Percentiles rank a stretch among this genome's conserved stretches.
Evolutionary conservation across 2,329 filamentous ascomycete species (phyloP).

Genomic region (Aspergillus fumigatus): DNA sequence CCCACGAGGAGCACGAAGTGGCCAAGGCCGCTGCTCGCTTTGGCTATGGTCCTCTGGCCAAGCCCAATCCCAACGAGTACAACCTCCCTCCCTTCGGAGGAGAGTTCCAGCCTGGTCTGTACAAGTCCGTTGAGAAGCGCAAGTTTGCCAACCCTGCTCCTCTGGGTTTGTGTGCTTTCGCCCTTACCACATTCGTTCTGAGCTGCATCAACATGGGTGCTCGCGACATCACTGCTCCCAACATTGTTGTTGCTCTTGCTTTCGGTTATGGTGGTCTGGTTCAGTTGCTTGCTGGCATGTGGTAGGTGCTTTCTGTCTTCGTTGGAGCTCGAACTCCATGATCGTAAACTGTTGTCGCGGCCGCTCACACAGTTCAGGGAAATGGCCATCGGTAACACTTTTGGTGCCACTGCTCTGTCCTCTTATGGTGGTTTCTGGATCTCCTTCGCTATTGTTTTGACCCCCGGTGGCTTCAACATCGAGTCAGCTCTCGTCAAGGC

Average conservation of each 20-base stretch:
- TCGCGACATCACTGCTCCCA: constrained; percentile 56
- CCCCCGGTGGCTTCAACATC: constrained; percentile 63
- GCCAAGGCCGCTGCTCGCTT: constrained; percentile 44
- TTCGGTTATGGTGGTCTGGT: constrained; percentile 74
- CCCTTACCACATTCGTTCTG: constrained; percentile 76
- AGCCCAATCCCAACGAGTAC: constrained; percentile 43
- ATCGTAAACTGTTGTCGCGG: neutral
- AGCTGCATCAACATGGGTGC: constrained; percentile 68
- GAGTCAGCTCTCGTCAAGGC: constrained; percentile 33
- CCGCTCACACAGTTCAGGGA: constrained; percentile 53
- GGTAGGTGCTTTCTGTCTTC: constrained; percentile 48
- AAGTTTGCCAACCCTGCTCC: constrained; percentile 78
- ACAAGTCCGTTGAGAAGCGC: constrained; percentile 59
- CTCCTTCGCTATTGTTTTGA: constrained; percentile 66
- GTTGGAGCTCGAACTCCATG: neutral
- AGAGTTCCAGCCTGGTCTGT: constrained; percentile 67
- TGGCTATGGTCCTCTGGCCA: constrained; percentile 49
- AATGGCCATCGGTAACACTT: constrained; percentile 83
- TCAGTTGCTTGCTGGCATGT: constrained; percentile 80
- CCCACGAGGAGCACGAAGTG: constrained; percentile 36
- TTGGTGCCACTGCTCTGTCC: constrained; percentile 74
- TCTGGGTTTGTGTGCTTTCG: constrained; percentile 72
- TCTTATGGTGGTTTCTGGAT: constrained; percentile 87
- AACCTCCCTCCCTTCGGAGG: constrained; percentile 62
- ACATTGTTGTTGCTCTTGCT: constrained; percentile 64